Conservation (phyloP, 352 stramenopile species). For the Pythium phragmitis region DNA sequence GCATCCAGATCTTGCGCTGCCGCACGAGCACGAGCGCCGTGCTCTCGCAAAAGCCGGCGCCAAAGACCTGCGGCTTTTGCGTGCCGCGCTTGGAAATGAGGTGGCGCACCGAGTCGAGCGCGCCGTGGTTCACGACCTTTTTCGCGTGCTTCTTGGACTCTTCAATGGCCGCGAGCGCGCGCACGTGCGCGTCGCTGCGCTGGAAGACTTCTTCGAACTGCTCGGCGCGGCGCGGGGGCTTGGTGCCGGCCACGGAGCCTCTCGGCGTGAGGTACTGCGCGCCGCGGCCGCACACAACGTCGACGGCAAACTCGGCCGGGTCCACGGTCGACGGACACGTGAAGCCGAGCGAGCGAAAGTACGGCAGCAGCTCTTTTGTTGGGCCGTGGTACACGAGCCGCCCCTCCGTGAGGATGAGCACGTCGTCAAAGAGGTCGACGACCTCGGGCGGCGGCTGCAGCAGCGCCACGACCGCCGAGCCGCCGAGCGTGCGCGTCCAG, state of each 20-base stretch:
- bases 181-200: slow-evolving; percentile 21
- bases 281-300: slow-evolving; percentile 26
- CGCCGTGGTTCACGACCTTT: slow-evolving; percentile 4
- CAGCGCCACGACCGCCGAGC: slow-evolving; percentile 74
- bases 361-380: slow-evolving; percentile 49
- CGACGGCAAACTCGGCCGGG: slow-evolving; percentile 90
- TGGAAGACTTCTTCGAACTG: slow-evolving; percentile 34
- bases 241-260: background rate
- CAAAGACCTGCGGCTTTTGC: slow-evolving; percentile 15
- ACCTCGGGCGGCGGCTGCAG: slow-evolving; percentile 92
- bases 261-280: slow-evolving; percentile 27
- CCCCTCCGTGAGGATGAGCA: slow-evolving; percentile 91
- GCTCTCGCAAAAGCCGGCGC: slow-evolving; percentile 42
- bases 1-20: slow-evolving; percentile 65
- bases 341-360: slow-evolving; percentile 81
- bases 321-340: slow-evolving; percentile 59
- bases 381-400: slow-evolving; percentile 86
- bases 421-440: slow-evolving; percentile 91
- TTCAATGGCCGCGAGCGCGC: slow-evolving; percentile 13
- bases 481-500: slow-evolving; percentile 36
- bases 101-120: slow-evolving; percentile 18
- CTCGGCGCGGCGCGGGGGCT: slow-evolving; percentile 21
- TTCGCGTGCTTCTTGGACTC: slow-evolving; percentile 17
- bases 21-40: slow-evolving; percentile 53
- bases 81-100: slow-evolving; percentile 25